phyloP scores from a whole-genome alignment of 192 early-diverging fungal genomes.

The Backusella luteola region DNA sequence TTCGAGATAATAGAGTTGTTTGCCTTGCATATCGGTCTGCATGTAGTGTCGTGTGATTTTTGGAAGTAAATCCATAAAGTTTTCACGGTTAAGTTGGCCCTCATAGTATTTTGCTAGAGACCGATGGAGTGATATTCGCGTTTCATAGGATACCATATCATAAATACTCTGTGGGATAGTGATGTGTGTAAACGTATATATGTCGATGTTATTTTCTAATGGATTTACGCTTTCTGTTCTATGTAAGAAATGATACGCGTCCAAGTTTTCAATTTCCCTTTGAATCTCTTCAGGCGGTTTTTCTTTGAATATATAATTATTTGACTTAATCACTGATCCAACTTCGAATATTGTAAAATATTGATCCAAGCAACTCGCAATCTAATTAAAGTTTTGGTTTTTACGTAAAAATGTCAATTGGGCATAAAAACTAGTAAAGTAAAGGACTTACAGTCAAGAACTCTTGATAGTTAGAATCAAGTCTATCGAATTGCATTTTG shows the following conservation, averaged over 20 bases:
- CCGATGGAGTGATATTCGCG: conserved; percentile 36
- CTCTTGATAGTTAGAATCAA: conserved; percentile 43
- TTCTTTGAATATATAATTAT: conserved; percentile 40
- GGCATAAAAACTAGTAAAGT: not conserved
- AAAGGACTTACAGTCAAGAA: conserved; percentile 36
- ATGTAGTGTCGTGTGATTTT: conserved; percentile 47
- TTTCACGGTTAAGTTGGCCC: conserved; percentile 22
- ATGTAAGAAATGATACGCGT: conserved; percentile 42
- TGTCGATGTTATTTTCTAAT: conserved; percentile 23
- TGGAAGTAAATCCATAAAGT: conserved; percentile 35
- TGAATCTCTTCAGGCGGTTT: conserved; percentile 24
- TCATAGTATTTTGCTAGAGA: conserved; percentile 47
- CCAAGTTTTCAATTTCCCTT: conserved; percentile 35
- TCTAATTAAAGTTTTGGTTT: conserved; percentile 12
- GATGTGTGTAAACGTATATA: conserved; percentile 41
- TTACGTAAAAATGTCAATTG: not conserved
- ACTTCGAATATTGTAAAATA: conserved; percentile 45
- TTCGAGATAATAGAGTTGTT: conserved; percentile 50
- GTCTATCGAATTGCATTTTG: conserved; percentile 53
- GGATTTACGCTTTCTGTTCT: conserved; percentile 24
- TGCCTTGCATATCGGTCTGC: conserved; percentile 41
- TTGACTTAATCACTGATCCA: conserved; percentile 33
- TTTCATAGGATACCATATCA: conserved; percentile 50
- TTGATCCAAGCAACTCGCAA: conserved; percentile 49
- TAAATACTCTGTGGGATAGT: conserved; percentile 50